Base-by-base conservation (phyloP, 805 yeast species). In the Metschnikowia corniflorae region DNA sequence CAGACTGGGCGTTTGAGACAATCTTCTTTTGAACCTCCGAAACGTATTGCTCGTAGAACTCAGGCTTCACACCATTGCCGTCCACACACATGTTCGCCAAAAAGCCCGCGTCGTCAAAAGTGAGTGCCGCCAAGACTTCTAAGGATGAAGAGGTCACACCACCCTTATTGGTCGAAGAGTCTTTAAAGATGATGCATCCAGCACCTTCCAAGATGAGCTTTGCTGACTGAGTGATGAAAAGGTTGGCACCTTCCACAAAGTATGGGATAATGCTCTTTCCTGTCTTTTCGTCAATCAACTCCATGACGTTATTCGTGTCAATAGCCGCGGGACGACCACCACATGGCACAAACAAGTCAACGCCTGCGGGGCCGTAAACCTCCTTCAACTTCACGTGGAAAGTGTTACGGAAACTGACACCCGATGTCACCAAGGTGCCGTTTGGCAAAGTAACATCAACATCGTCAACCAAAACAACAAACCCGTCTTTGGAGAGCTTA, bases 321-420 rank as follows among this genome's bases (percentile, higher is more conserved):
- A 91, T 80, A 15, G 97, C 94, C 51, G 86, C 91, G 42, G 98
- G 98, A 66, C 98, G 83, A 51, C 98, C 98, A 63, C 98, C 98
- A 65, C 98, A 91, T 40, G 98, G 98, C 28, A 89, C 97, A 65
- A 93, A 89, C 56, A 91, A 68, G 53, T 87, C 88, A 43, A 88
- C 72, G 21, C 74, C 73, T 29, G 77, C 74, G n/a, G 31, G 29
- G 26, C 76, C 78, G 53, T 77, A 78, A 43, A 74, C 74, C 42
- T 83, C 80, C 44, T 78, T 75, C 42, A 83, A 59, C 49, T 79
- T 77, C 48, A 86, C 71, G 60, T 91, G 98, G 80, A 85, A 91
- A 26, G 78, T 74, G 66, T 91, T 93, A 68, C 98, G 80, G 71
- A 89, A 93, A 14, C 80, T 75, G 32, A 88, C 81, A 54, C 98